These are phyloP conservation scores for Neltuma alba DNA, from an alignment of 306 rosid species.

Conservation along the genomic window DNA sequence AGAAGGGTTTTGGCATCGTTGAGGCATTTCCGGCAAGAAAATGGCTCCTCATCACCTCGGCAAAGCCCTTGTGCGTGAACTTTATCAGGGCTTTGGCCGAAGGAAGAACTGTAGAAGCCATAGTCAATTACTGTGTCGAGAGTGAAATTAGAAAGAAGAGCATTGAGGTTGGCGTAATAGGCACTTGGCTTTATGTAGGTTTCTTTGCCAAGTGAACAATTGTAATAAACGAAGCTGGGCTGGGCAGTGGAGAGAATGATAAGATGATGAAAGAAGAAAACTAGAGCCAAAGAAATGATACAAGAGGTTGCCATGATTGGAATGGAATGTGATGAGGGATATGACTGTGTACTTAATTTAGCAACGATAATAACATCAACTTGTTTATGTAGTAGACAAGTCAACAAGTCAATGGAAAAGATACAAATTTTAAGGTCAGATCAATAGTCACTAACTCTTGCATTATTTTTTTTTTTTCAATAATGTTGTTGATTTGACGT, in stretches of 20 bases:
- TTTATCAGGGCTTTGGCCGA: neutral
- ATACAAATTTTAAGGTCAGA: neutral
- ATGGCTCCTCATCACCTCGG: neutral
- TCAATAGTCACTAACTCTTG: neutral
- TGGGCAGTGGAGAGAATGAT: neutral
- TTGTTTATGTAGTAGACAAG: neutral
- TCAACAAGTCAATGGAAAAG: neutral
- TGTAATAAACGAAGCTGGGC: neutral
- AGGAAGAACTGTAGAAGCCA: neutral
- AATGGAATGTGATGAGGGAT: neutral
- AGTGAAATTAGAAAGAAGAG: neutral
- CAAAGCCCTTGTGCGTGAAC: neutral
- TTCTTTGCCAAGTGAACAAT: neutral
- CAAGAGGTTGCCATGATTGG: neutral
- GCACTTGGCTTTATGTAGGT: neutral
- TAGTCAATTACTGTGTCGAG: neutral
- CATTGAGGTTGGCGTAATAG: neutral
- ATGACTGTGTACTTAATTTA: neutral
- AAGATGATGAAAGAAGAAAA: neutral
- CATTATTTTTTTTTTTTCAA: neutral
- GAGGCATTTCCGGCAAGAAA: neutral
- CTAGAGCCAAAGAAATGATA: neutral
- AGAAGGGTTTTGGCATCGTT: neutral
- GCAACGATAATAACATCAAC: neutral
- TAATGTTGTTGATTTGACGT: neutral